phyloP scores from a whole-genome alignment of 1,284 basidiomycete species.

The Trichosporon asahii region DNA sequence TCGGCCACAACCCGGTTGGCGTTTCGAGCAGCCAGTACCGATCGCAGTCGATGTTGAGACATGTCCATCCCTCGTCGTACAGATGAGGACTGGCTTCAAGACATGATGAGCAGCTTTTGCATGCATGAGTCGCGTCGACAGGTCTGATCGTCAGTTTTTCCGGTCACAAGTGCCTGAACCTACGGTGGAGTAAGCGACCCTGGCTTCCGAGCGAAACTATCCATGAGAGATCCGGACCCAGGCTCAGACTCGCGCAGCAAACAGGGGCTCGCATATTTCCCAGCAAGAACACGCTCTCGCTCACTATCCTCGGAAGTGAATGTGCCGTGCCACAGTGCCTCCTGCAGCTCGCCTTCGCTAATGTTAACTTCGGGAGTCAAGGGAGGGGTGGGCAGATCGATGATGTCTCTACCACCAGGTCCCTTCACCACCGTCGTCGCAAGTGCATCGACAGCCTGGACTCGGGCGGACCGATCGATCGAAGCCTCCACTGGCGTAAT shows the following conservation, averaged over 20 bases:
- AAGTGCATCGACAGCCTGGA: neutral
- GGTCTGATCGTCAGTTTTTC: neutral
- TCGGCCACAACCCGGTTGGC: constrained; percentile 26
- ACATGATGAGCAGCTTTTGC: constrained; percentile 26
- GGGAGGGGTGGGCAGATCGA: neutral
- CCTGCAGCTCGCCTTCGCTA: neutral
- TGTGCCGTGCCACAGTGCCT: neutral
- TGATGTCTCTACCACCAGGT: neutral
- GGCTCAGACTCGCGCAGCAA: neutral
- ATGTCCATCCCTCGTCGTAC: constrained; percentile 42
- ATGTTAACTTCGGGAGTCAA: neutral
- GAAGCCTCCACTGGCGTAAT: neutral
- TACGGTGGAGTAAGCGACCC: neutral
- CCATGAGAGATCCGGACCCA: neutral
- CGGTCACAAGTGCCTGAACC: neutral
- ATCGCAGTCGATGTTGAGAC: constrained; percentile 31
- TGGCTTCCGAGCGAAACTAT: neutral
- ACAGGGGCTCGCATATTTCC: neutral
- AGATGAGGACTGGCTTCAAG: constrained; percentile 19
- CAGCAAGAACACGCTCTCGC: neutral
- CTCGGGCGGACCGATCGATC: neutral
- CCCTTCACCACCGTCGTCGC: neutral
- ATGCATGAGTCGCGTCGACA: neutral
- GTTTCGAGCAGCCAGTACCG: constrained; percentile 41
- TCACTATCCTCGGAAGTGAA: neutral